Evolutionary conservation across 352 stramenopile genomes (phyloP).

Genomic region (Phytopythium ostracodes): DNA sequence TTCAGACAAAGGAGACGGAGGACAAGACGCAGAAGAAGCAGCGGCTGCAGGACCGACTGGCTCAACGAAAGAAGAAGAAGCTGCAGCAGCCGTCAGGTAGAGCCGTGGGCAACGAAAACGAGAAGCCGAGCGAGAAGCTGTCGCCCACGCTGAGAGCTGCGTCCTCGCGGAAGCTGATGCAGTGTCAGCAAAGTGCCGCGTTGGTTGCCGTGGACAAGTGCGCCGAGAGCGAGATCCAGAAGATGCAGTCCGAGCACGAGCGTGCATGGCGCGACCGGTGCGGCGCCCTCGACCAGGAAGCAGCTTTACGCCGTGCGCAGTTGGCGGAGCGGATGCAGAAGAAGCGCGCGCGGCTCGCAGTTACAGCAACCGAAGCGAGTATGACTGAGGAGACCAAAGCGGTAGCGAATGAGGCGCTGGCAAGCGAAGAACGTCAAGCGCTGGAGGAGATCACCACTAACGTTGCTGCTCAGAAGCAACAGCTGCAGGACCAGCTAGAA

Average conservation of each 20-base stretch:
- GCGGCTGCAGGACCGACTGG: constrained; percentile 24
- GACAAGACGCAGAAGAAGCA: constrained; percentile 5
- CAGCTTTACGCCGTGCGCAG: constrained; percentile 19
- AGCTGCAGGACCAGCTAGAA: constrained; percentile 11
- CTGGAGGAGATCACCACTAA: constrained; percentile 17
- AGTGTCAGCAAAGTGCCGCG: constrained; percentile 1
- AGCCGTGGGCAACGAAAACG: not conserved
- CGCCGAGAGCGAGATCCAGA: constrained; percentile 20
- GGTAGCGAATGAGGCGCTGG: constrained; percentile 1
- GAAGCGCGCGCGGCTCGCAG: constrained; percentile 14
- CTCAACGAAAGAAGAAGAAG: constrained; percentile 20
- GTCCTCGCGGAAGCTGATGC: not conserved
- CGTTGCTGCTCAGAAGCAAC: constrained; percentile 16
- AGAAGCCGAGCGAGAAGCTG: not conserved
- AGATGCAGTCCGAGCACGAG: constrained; percentile 24
- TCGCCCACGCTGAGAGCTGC: not conserved
- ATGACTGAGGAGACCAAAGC: not conserved
- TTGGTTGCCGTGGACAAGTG: constrained; percentile 10
- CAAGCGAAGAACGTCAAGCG: constrained; percentile 15
- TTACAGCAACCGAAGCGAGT: not conserved
- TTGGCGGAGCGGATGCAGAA: constrained; percentile 27
- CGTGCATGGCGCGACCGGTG: constrained; percentile 20
- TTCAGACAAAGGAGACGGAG: constrained; percentile 1
- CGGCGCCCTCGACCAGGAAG: constrained; percentile 21
- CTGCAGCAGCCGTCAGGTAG: not conserved